These are phyloP conservation scores for Litsea cubeba DNA, from an alignment of 164 flowering plant species.

Conservation along the genomic window DNA sequence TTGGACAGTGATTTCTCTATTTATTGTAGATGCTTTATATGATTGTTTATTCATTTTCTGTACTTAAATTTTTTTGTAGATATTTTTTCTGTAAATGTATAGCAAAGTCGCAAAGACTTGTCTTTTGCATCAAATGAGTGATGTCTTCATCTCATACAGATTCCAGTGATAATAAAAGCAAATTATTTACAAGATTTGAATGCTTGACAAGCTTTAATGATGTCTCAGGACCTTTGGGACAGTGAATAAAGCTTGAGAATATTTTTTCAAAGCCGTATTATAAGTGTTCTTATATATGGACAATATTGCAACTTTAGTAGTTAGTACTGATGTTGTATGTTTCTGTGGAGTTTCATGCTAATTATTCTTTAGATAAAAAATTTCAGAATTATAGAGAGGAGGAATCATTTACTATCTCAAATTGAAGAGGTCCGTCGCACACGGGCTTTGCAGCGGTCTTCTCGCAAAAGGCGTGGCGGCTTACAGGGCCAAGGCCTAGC, in stretches of 20 bases:
- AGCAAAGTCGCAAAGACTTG: not conserved
- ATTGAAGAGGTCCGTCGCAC: constrained; percentile 91
- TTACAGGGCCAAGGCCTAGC: constrained; percentile 54
- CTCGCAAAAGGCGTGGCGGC: constrained; percentile 75
- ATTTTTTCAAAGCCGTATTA: not conserved
- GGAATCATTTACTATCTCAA: constrained; percentile 50
- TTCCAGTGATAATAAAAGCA: not conserved
- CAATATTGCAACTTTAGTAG: not conserved
- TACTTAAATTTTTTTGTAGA: not conserved
- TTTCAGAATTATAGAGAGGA: constrained; percentile 66
- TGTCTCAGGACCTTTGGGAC: not conserved
- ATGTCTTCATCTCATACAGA: not conserved
- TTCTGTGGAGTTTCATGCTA: not conserved
- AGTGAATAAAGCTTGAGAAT: not conserved
- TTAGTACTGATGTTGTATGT: not conserved
- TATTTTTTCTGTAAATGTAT: not conserved
- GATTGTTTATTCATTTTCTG: constrained; percentile 3
- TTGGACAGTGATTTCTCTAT: not conserved
- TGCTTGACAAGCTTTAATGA: not conserved
- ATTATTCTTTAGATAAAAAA: not conserved
- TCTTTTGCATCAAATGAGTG: not conserved
- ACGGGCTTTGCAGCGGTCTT: constrained; percentile 86
- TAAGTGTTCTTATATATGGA: not conserved
- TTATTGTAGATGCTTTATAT: not conserved
- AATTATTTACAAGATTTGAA: not conserved